Conservation (phyloP, 2,329 filamentous ascomycete species). For the Furcasterigmium furcatum region DNA sequence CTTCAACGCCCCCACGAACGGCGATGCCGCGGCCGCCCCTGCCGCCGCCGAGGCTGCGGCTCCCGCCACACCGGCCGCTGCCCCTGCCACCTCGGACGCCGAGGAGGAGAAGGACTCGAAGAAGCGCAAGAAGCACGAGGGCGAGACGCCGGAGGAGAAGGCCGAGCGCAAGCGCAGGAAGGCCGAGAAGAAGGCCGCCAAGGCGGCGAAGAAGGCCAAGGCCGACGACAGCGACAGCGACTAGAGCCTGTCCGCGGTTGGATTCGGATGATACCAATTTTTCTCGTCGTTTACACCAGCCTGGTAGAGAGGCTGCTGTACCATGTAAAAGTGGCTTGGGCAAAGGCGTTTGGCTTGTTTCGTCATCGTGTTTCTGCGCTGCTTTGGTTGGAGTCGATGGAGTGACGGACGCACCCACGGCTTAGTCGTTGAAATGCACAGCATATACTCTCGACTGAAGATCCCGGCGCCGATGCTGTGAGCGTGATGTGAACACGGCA, state of each 20-base stretch:
- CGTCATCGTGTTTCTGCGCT: conserved; percentile 7
- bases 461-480: no score
- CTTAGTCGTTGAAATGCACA: neutral
- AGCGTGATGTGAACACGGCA: no score
- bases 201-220: conserved; percentile 53
- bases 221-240: conserved; percentile 51
- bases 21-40: conserved; percentile 38
- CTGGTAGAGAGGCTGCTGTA: conserved; percentile 13
- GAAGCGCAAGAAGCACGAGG: conserved; percentile 79
- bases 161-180: conserved; percentile 58
- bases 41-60: conserved; percentile 42
- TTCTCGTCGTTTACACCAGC: conserved; percentile 9
- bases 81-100: conserved; percentile 35
- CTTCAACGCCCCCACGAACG: conserved; percentile 59
- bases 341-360: conserved; percentile 14
- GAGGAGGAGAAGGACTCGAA: conserved; percentile 58
- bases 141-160: conserved; percentile 69
- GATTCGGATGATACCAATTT: conserved; percentile 5
- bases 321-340: conserved; percentile 16
- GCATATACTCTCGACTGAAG: neutral
- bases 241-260: conserved; percentile 22
- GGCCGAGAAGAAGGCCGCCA: conserved; percentile 58
- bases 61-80: conserved; percentile 29
- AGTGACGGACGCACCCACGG: neutral
- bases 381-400: neutral